phyloP scores from a whole-genome alignment of 768 basidiomycete genomes.

The Auriscalpium microsporum region DNA sequence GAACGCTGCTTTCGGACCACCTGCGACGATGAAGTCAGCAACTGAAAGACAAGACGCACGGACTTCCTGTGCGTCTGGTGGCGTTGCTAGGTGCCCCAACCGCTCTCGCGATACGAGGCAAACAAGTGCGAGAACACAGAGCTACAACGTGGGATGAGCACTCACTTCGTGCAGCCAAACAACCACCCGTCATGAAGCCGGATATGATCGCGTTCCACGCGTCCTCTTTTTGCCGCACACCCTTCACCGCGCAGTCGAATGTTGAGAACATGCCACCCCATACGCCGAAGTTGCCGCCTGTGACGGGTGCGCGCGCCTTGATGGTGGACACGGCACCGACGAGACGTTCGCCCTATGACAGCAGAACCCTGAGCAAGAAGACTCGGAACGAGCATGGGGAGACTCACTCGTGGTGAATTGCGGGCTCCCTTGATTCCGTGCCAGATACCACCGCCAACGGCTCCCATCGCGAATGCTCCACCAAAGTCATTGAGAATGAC shows the following conservation, averaged over 20 bases:
- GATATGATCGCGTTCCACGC: slow-evolving; percentile 99
- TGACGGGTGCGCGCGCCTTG: slow-evolving; percentile 96
- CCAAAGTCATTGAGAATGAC: slow-evolving; percentile 98
- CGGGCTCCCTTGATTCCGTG: slow-evolving; percentile 97
- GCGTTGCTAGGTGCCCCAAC: too few species aligned
- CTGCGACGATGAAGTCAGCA: slow-evolving; percentile 29
- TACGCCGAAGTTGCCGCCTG: slow-evolving; percentile 93
- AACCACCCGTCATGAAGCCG: slow-evolving; percentile 98
- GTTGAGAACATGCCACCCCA: slow-evolving; percentile 99
- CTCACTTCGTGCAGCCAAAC: slow-evolving; percentile 87
- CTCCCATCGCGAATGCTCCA: slow-evolving; percentile 96
- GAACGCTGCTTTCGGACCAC: slow-evolving; percentile 85
- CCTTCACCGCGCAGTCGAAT: slow-evolving; percentile 97
- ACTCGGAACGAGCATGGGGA: not conserved
- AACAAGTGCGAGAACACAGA: not conserved
- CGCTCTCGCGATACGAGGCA: too few species aligned
- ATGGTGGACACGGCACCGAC: slow-evolving; percentile 92
- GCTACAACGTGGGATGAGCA: slow-evolving; percentile 17
- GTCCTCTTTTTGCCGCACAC: slow-evolving; percentile 94
- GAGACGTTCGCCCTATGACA: slow-evolving; percentile 77
- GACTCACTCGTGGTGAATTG: slow-evolving; percentile 84
- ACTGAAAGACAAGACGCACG: too few species aligned
- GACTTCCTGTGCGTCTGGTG: too few species aligned
- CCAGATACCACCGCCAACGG: slow-evolving; percentile 97
- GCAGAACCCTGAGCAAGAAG: not conserved